Evolutionary conservation across 192 early-diverging fungal species (phyloP).

Genomic region (Coemansia brasiliensis): DNA sequence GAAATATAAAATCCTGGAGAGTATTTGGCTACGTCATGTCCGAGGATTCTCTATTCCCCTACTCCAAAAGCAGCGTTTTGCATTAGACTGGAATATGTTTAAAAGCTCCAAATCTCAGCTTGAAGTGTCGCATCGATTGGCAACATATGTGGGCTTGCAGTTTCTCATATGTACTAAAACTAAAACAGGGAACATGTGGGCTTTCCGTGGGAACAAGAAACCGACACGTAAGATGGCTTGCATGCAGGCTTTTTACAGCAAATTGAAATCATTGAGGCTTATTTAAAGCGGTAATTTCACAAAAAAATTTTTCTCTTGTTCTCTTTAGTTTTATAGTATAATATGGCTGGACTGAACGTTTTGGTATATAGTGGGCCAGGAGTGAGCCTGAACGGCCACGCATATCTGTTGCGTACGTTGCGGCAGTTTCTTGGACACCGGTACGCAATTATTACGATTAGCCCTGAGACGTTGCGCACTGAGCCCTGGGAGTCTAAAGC

Average conservation of each 20-base stretch:
- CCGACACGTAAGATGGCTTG: conserved; percentile 2
- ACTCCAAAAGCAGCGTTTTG: not conserved
- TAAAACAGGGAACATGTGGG: no score
- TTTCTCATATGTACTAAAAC: no score
- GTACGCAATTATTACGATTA: conserved; percentile 89
- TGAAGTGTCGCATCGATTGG: no score
- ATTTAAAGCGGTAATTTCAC: not conserved
- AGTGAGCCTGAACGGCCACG: conserved; percentile 33
- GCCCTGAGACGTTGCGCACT: conserved; percentile 62
- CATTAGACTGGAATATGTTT: no score
- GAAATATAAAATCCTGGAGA: not conserved
- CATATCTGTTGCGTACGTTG: conserved; percentile 60
- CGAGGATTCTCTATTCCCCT: not conserved
- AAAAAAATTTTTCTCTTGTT: not conserved
- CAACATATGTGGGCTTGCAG: no score
- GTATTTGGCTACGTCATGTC: not conserved
- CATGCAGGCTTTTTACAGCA: no score
- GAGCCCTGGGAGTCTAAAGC: conserved; percentile 92
- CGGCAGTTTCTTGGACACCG: conserved; percentile 71
- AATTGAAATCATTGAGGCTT: no score
- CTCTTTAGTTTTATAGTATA: not conserved
- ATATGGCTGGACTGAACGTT: conserved; percentile 44
- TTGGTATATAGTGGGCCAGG: conserved; percentile 55
- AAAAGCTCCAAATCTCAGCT: no score
- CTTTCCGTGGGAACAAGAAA: not conserved